Conservation (phyloP, 1,284 basidiomycete species). For the Marasmius fiardii region DNA sequence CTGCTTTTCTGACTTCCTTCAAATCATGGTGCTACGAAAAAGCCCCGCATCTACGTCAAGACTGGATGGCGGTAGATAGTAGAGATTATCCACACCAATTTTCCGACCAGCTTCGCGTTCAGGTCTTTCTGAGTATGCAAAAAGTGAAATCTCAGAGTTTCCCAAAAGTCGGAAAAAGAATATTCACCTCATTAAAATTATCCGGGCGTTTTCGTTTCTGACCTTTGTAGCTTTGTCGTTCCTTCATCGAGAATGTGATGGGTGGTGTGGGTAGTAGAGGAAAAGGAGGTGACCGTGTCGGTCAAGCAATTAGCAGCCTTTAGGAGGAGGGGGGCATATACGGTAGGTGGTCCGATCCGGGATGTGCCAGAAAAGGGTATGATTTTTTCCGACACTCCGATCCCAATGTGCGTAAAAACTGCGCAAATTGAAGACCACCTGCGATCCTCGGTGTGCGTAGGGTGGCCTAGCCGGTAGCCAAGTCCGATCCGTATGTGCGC, state of each 20-base stretch:
- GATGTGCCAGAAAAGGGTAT: too few species aligned
- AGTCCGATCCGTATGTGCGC: too few species aligned
- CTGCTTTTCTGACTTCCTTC: constrained; percentile 64
- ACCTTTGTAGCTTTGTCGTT: constrained; percentile 18
- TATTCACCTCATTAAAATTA: constrained; percentile 13
- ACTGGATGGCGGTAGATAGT: background rate
- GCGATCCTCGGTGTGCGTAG: too few species aligned
- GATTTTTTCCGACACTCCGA: too few species aligned
- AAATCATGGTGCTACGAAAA: constrained; percentile 60
- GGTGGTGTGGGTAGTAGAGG: background rate
- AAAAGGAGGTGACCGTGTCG: background rate
- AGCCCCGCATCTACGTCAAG: constrained; percentile 10
- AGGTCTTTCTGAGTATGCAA: constrained; percentile 30
- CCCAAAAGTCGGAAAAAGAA: background rate
- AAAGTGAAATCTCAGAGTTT: constrained; percentile 4
- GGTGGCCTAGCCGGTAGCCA: too few species aligned
- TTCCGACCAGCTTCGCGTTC: constrained; percentile 33
- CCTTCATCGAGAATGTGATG: constrained; percentile 11
- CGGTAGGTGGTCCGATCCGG: too few species aligned
- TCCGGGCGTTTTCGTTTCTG: constrained; percentile 41
- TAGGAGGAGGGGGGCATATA: too few species aligned
- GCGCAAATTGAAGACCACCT: too few species aligned
- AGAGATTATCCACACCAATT: constrained; percentile 29
- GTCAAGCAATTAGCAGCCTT: too few species aligned
- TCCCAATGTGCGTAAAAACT: too few species aligned